Evolutionary conservation across 441 rosid species (phyloP), one percentile per base, ranked within the genome.

Genomic region (Bocquillonia castaneifolia): DNA sequence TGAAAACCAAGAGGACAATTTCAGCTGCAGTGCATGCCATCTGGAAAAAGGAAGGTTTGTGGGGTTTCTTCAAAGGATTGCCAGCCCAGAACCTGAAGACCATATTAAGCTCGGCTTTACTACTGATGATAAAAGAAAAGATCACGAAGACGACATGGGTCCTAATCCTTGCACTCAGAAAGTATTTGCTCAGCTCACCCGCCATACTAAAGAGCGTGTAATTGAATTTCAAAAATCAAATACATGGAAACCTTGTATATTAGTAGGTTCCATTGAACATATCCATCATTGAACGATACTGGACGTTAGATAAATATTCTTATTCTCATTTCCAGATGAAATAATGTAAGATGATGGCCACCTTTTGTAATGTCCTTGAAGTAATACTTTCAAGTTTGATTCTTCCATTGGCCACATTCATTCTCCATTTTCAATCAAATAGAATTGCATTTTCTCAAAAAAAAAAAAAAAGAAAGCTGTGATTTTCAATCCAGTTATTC

Each of bases 71-170:
- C 74, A 93, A 93, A 77, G 96, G 98, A 70, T 74, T 93, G 71
- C 80, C 76, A 58, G 96, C 97, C 34, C 98, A 93, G 82, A 84
- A 84, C 76, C 70, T 93, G 64, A 93, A 93, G 83, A 93, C 98
- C 14, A 87, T 93, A 37, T 73, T 93, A 44, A 89, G 94, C 80
- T 83, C 94, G 0, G 96, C 97, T 29, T 81, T 93, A 84, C 87
- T 83, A 56, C 77, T 91, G 57, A 93, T 89, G 98, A 84, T 91
- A 44, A 93, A 93, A 78, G 97, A 93, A 86, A 91, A 91, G 77
- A 86, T 89, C 63, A 77, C 94, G 31, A 90, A 81, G 69, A 80
- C 89, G 60, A 79, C 96, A 37, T 89, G 97, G 97, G 77, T 93
- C 69, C 63, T 91, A 63, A 67, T 91, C 60, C 79, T 93, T 59